Percentiles rank a stretch among this genome's conserved stretches.
Conservation (phyloP, 331 rosid species). For the Malus hybrid region DNA sequence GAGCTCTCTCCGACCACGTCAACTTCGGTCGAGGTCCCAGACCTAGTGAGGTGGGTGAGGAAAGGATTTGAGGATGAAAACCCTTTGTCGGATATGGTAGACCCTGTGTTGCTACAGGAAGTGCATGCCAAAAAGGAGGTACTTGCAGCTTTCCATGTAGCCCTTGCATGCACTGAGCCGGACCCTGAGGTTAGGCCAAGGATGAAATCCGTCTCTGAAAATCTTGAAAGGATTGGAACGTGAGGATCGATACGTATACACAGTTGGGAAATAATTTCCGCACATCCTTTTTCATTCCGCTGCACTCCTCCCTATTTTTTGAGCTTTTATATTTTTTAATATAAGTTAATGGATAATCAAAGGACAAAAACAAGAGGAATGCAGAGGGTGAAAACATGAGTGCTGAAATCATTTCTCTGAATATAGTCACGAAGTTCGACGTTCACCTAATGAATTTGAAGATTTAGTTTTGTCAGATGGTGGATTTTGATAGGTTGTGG, state of each 20-base stretch:
- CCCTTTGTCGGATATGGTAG: constrained; percentile 88
- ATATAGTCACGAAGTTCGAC: neutral
- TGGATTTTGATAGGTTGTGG: constrained; percentile 7
- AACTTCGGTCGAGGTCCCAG: constrained; percentile 68
- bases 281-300: too few species aligned
- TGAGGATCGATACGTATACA: neutral
- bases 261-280: too few species aligned
- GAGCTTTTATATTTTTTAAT: too few species aligned
- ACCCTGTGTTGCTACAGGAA: constrained; percentile 75
- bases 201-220: constrained; percentile 87
- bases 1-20: constrained; percentile 79
- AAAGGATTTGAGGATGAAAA: constrained; percentile 88
- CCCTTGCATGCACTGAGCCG: constrained; percentile 82
- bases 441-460: neutral
- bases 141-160: constrained; percentile 74
- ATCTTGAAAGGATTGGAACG: constrained; percentile 61
- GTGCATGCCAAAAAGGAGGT: constrained; percentile 91
- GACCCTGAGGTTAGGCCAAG: constrained; percentile 86
- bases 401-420: too few species aligned
- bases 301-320: too few species aligned
- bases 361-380: too few species aligned
- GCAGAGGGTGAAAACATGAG: too few species aligned
- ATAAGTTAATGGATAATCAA: too few species aligned
- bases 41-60: constrained; percentile 84
- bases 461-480: neutral